phyloP scores from a whole-genome alignment of 495 filamentous ascomycete genomes.

The Aspergillus indologenus region DNA sequence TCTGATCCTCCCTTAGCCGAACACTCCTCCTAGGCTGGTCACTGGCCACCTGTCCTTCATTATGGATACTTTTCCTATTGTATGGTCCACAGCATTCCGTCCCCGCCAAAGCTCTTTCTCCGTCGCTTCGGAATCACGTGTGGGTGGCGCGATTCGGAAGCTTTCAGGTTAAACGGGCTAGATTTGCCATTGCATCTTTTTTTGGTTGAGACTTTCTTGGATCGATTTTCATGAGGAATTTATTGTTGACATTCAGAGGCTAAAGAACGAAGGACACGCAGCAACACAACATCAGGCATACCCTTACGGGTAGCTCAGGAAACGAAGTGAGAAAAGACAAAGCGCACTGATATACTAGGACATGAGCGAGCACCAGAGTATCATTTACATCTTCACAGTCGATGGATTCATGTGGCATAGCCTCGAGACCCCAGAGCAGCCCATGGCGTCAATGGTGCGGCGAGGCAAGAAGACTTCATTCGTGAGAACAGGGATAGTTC shows the following conservation, averaged over 20 bases:
- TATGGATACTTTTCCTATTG: neutral
- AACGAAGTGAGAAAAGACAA: conserved; percentile 20
- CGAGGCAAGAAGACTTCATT: conserved; percentile 40
- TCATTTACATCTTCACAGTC: conserved; percentile 49
- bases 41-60: neutral
- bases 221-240: too few relatives aligned
- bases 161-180: neutral
- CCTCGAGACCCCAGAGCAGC: conserved; percentile 22
- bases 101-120: neutral
- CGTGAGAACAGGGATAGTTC: conserved; percentile 34
- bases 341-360: conserved; percentile 35
- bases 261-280: conserved; percentile 10
- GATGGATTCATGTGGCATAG: conserved; percentile 28
- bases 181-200: too few relatives aligned
- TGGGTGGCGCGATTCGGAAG: neutral
- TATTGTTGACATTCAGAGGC: neutral
- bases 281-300: conserved; percentile 14
- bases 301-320: neutral
- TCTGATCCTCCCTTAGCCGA: conserved; percentile 23
- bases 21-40: neutral
- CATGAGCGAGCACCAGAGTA: conserved; percentile 39
- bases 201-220: too few relatives aligned
- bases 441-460: conserved; percentile 33
- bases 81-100: conserved; percentile 5
- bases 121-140: neutral